Conservation (phyloP, 2,329 filamentous ascomycete genomes). For the Botrytis pseudocinerea region DNA sequence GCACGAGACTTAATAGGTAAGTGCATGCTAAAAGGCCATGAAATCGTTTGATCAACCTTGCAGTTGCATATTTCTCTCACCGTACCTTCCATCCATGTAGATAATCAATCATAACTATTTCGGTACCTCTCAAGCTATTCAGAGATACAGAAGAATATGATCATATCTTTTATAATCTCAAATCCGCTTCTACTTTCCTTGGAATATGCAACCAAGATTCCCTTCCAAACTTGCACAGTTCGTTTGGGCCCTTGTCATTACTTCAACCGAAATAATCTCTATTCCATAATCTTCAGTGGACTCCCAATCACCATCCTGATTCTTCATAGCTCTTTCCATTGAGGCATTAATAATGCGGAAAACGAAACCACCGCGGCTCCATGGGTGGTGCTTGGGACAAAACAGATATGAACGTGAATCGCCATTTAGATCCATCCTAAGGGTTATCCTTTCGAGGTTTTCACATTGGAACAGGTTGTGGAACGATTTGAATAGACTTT, state of each 20-base stretch:
- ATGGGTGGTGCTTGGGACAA: background rate
- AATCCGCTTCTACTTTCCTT: background rate
- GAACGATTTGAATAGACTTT: background rate
- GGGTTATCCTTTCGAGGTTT: background rate
- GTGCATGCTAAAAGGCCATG: background rate
- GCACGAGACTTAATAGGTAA: background rate
- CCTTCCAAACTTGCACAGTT: background rate
- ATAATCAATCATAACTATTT: background rate
- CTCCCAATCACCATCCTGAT: background rate
- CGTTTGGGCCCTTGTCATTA: background rate
- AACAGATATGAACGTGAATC: background rate
- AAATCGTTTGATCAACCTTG: background rate
- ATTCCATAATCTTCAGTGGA: background rate
- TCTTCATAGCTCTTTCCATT: background rate
- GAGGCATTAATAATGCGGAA: background rate
- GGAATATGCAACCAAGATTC: background rate
- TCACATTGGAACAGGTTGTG: background rate
- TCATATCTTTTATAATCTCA: background rate
- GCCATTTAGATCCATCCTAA: background rate
- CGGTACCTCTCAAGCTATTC: background rate
- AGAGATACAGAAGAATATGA: background rate
- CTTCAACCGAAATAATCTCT: no score
- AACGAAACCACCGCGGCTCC: background rate
- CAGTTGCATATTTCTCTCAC: background rate
- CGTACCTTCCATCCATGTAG: background rate